Evolutionary conservation across 139 green algal species (phyloP), one percentile per base, ranked within the genome.

Genomic region (Coelastrella sp.): DNA sequence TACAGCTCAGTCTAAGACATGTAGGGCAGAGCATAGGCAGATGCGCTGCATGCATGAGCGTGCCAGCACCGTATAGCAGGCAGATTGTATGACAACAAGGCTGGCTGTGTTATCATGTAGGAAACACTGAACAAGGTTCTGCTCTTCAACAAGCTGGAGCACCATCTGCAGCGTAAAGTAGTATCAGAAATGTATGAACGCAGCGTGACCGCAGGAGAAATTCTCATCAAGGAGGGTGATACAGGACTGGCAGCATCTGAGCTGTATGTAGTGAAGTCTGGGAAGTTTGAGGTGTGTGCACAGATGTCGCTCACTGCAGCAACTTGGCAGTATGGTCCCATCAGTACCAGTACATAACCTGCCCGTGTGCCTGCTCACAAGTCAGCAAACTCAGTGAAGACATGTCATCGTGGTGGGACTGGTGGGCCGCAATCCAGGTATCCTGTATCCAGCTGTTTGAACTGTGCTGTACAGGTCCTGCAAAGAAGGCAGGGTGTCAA

Each of bases 141-240:
- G 25, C 83, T 98, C 19, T 98, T 98, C 88, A 93, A 90, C 63
- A 90, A 93, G 45, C 86, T 97, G 59, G 94, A 97, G 25, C 8
- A 76, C 2, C 72, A 51, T 9, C 30, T 93, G n/a, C 93, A 97
- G 81, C 88, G 87, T 13, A 93, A 91, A 45, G 88, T 97, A 37
- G 93, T 96, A 8, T 66, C 68, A 21, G 91, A 93, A 74, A 96
- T 94, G 92, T 93, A 90, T 79, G 91, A 96, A 86, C 85, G 89
- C 2, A 85, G 62, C 7, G 87, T 93, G 15, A 68, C 62, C 32
- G 92, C 92, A 30, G 92, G 91, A 3, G 96, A 99, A 67, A 98
- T 99, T 51, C 89, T 99, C 30, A 98, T 98, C 90, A 94, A 95
- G 60, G 94, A 98, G 87, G 96, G 95, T 13, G 96, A 98, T 88